Base-by-base conservation (phyloP, 2,329 filamentous ascomycete genomes). In the Tolypocladium tropicale region DNA sequence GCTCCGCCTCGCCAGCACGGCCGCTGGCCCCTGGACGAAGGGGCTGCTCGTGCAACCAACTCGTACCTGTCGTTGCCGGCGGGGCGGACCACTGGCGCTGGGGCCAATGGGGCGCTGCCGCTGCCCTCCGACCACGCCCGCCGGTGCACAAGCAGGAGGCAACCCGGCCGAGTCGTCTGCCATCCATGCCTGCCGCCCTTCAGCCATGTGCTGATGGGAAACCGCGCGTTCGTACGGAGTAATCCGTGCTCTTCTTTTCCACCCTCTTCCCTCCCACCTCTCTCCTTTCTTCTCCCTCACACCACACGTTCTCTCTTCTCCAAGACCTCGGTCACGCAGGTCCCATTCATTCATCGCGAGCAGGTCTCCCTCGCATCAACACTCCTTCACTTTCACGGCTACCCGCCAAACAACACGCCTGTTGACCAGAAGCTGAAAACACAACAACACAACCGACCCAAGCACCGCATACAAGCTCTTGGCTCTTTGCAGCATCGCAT, bases 311-410 rank as follows among this genome's bases (percentile, higher is more conserved):
- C 46, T 55, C 55, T 54, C 25, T 39, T 49, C 41, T 32, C 34
- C 43, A 30, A 32, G 28, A 3, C 32, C 49, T 34, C 50, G 54
- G 21, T 34, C 43, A 52, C 30, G 25, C 41, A 23, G 23, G 53
- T 14, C 56, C 55, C 57, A 48, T 60, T 58, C 55, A 48, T 59
- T 48, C 32, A 34, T 52, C 53, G 53, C 55, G 53, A 54, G 50
- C 51, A 52, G 43, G 46, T 59, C 50, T 55, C 43, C 53, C 56
- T 56, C 53, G 41, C 54, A 46, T 52, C 41, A 23, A 59, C 56
- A 37, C 53, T 59, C 59, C 53, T 61, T 59, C 54, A 34, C 23
- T 34, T 46, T 23, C 32, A 32, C 46, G 46, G 46, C 46, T 28
- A 16, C 21, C 32, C 25, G 51, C 51, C 34, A 30, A 18, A 25